These are phyloP conservation scores for Puccinia coronata DNA, from an alignment of 1,284 basidiomycete genomes.

Conservation along the genomic window DNA sequence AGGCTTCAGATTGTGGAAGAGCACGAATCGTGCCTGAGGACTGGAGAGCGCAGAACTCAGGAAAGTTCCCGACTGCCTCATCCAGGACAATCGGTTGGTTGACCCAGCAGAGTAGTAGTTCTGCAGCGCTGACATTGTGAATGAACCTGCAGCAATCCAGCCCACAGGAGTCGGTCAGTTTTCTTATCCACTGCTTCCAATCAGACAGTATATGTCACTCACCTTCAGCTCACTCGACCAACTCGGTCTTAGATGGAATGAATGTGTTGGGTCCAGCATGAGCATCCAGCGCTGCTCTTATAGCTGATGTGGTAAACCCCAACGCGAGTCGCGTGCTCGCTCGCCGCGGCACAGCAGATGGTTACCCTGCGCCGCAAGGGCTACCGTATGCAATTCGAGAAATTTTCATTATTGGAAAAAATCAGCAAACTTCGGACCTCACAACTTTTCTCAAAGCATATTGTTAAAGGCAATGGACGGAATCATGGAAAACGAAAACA, in stretches of 20 bases:
- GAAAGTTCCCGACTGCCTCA: constrained; percentile 71
- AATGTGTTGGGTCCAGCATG: too few species aligned
- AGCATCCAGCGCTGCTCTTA: too few species aligned
- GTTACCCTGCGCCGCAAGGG: neutral
- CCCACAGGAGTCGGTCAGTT: too few species aligned
- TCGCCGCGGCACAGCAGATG: neutral
- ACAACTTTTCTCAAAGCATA: too few species aligned
- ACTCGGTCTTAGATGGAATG: too few species aligned
- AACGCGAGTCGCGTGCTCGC: too few species aligned
- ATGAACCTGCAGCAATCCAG: neutral
- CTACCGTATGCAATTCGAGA: neutral
- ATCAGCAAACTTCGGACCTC: neutral
- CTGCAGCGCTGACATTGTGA: constrained; percentile 53
- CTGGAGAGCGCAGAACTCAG: constrained; percentile 69
- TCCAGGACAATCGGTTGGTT: constrained; percentile 81
- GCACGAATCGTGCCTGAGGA: constrained; percentile 69
- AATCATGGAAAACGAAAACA: neutral
- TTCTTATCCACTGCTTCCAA: too few species aligned
- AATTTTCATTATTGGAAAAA: neutral
- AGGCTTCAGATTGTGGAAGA: constrained; percentile 72
- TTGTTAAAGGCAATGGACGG: too few species aligned
- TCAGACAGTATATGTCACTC: too few species aligned
- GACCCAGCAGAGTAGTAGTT: constrained; percentile 77
- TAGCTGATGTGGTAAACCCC: too few species aligned
- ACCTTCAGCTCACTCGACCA: too few species aligned